phyloP scores from a whole-genome alignment of 805 yeast genomes.

The Candida chilensis region DNA sequence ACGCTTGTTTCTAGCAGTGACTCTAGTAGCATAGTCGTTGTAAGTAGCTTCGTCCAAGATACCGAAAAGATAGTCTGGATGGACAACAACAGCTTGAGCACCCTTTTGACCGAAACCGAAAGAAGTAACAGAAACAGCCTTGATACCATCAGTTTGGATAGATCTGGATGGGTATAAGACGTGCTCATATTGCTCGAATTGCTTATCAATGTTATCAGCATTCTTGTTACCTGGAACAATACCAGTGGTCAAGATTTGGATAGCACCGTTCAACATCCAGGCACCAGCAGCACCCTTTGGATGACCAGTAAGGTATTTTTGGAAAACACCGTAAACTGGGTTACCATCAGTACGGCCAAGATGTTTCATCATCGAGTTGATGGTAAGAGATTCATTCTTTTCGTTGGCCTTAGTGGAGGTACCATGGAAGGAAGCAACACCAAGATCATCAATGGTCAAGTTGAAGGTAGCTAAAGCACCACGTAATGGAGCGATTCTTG shows the following conservation, averaged over 20 bases:
- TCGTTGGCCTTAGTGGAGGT: constrained; percentile 98
- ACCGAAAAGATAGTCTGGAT: constrained; percentile 89
- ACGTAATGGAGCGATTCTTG: constrained; percentile 93
- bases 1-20: constrained; percentile 71
- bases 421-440: constrained; percentile 98
- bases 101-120: constrained; percentile 99
- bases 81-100: constrained; percentile 87
- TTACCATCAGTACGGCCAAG: constrained; percentile 97
- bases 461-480: constrained; percentile 95
- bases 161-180: constrained; percentile 92
- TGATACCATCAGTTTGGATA: constrained; percentile 91
- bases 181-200: constrained; percentile 75
- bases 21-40: constrained; percentile 63
- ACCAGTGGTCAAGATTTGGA: constrained; percentile 88
- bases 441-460: constrained; percentile 89
- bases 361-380: constrained; percentile 88
- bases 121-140: constrained; percentile 94
- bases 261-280: constrained; percentile 98
- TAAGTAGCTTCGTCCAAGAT: constrained; percentile 67
- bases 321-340: constrained; percentile 97
- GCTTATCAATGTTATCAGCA: constrained; percentile 90
- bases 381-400: constrained; percentile 91
- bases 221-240: constrained; percentile 97
- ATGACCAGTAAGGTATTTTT: constrained; percentile 97
- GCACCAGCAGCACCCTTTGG: constrained; percentile 99